Base-by-base conservation (phyloP, 352 stramenopile species). In the Phytophthora constricta region DNA sequence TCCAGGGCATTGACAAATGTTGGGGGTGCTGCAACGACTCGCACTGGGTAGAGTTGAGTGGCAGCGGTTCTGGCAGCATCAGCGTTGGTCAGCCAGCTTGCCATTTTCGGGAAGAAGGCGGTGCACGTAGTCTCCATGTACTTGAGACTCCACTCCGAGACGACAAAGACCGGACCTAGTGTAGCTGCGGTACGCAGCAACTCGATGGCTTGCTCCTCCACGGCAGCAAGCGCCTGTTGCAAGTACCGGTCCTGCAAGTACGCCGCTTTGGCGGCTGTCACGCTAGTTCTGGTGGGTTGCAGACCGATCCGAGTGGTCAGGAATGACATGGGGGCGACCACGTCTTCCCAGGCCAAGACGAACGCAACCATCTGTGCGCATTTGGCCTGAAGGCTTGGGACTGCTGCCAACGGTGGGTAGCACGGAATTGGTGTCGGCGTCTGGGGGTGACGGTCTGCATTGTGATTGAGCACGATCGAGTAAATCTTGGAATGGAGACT, bases 331-430 rank as follows among this genome's bases (percentile, higher is more conserved):
- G 82, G 82, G 14, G 72, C 69, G 5, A 90, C 54, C 7, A 89
- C 79, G 60, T 90, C 76, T 54, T 90, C 82, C 79, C 79, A 90
- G 31, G 75, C 70, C 41, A 90, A 64, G 45, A 87, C 74, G 49
- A 90, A 70, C 16, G 60, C 75, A 20, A 28, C 59, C 37, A 61
- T 65, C 2, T 23, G 19, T 14, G n/a, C 28, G 43, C 16, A 2
- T 13, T 50, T 68, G 20, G 45, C 9, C 4, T 5, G 7, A 20
- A 27, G 27, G 27, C 17, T 23, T 42, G 58, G 65, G 3, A 34
- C 22, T 41, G 51, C 23, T 23, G 50, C 53, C 14, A 60, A 25
- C 27, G 65, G 58, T 10, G 65, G 58, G 51, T 63, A 72, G 39
- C 50, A 68, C 17, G 65, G 45, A 26, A 72, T 54, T 16, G 43